Percentiles rank a stretch among this genome's conserved stretches.
Evolutionary conservation across 78 protist genomes (phyloP).

Genomic region (Pigoraptor vietnamica): DNA sequence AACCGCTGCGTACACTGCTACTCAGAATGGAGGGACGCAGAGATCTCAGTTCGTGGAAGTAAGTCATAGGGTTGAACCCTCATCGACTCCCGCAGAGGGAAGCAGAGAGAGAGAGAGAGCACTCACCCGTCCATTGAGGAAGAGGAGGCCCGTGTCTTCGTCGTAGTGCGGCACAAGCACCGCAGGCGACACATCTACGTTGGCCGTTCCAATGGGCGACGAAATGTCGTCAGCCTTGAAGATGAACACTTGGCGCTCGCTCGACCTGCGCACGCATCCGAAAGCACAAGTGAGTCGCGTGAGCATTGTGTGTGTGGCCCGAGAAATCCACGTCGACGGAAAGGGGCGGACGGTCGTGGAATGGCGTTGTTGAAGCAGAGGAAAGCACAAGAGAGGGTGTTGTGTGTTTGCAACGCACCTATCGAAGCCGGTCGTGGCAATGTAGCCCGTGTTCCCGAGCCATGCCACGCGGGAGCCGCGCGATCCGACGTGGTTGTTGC

Average conservation of each 20-base stretch:
- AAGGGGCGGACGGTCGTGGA: too few species aligned
- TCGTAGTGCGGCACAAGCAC: conserved; percentile 33
- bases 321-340: too few species aligned
- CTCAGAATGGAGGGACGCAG: too few species aligned
- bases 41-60: too few species aligned
- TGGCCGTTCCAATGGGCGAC: conserved; percentile 4
- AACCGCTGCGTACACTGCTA: too few species aligned
- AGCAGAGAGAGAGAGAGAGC: not conserved
- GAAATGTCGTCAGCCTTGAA: conserved; percentile 12
- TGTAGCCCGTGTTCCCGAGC: conserved; percentile 19
- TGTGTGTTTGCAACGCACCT: not conserved
- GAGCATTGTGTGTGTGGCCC: not conserved
- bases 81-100: not conserved
- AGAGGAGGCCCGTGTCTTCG: conserved; percentile 34
- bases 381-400: not conserved
- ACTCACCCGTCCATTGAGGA: conserved; percentile 3
- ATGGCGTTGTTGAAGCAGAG: too few species aligned
- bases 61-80: too few species aligned
- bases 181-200: conserved; percentile 12
- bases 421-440: conserved; percentile 48
- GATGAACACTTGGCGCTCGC: conserved; percentile 31
- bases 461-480: conserved; percentile 24
- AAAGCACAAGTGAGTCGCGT: not conserved
- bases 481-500: conserved; percentile 29
- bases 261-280: not conserved